Base-by-base conservation (phyloP, 768 basidiomycete genomes). In the Megacollybia marginata region DNA sequence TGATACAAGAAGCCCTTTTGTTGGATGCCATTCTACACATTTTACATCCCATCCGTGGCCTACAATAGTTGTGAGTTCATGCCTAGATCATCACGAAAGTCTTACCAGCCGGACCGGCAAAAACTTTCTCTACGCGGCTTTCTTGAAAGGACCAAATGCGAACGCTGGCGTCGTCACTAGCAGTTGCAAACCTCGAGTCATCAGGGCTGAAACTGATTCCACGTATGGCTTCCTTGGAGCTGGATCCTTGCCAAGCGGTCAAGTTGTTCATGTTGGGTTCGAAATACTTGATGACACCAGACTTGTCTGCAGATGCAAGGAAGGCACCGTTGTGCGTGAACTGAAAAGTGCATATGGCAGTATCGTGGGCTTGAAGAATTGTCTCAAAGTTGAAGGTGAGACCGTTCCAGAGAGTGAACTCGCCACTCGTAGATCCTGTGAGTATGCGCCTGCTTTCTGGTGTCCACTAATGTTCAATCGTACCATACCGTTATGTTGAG, bases 21-120 rank as follows among this genome's bases (percentile, higher is more conserved):
- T 91, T 5, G 93, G 92, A 68, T 99, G 96, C 96, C 96, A 99
- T 70, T 97, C 88, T 1, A 97, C 92, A 52, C 92, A 96, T 62
- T 94, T 89, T 18, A 99, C 96, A 59, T 99, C 96, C 93, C 94
- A 97, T 5, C 94, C 93, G 58, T 98, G 95, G n/a, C 93, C 93
- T 92, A 47, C 11, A 42, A 10, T 45, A 11, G 6, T 52, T 18
- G 54, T 33, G 31, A 32, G 44, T 19, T 50, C 15, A 20, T 15
- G 23, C 6, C 6, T 28, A 6, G 15, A 15, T 4, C 8, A 15
- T n/a, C 20, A 19, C 33, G 38, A 44, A 13, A 36, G 28, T 46
- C 16, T n/a, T 12, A 34, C 46, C 32, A 35, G 35, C 48, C 69
- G 40, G 52, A 85, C 93, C 94, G 34, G 88, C 89, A 55, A 97